Base-by-base conservation (phyloP, 164 flowering plant species). In the Protea cynaroides region DNA sequence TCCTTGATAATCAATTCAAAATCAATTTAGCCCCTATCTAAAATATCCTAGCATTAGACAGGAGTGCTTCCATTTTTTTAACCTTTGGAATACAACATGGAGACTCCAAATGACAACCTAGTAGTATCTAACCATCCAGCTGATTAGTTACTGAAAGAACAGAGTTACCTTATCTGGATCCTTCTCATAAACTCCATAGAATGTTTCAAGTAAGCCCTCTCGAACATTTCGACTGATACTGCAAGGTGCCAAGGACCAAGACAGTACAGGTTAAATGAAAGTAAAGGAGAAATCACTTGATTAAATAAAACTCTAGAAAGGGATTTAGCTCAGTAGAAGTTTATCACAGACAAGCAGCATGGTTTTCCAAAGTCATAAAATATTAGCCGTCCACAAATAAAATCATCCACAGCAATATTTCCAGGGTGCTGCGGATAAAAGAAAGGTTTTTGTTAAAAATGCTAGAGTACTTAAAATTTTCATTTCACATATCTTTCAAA, bases 331-430 rank as follows among this genome's bases (percentile, higher is more conserved):
- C 8, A 43, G 25, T 38, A 50, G n/a, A 18, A 61, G 43, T 40
- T 40, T 25, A 37, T 19, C 55, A 14, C 29, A 58, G 43, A 58
- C 18, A 50, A 65, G 36, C 14, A 24, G 54, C 3, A 50, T 47
- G 18, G 54, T 97, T 91, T 94, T 72, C 99, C 99, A 76, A 94
- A 94, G 66, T 91, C 99, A 79, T 94, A 94, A 65, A 91, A 94
- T 67, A 94, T 89, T 65, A 94, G 82, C 68, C 99, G 80, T 76
- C 99, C 96, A 62, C 99, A 96, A 83, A 91, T 94, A 40, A 86
- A 88, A 84, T 94, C 99, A 80, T 94, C 99, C 23, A 89, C 96
- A 65, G 96, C 99, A 77, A 94, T 94, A 79, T 94, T 94, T 72
- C 97, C 99, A 65, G 99, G 99, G 74, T 94, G 99, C 99, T 94